Base-by-base conservation (phyloP, 192 early-diverging fungal species). In the Backusella australiensis region DNA sequence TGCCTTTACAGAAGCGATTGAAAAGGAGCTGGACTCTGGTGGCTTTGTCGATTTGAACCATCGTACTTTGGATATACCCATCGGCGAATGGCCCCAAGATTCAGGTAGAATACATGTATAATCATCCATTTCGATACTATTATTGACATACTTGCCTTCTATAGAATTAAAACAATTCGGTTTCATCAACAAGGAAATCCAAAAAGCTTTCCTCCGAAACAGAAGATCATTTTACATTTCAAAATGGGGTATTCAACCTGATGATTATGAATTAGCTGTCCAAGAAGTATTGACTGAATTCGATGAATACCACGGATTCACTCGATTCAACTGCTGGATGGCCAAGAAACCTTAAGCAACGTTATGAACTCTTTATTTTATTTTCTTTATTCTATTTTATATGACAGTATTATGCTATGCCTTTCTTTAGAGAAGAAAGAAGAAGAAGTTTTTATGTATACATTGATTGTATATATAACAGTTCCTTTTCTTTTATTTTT, bases 131-230 rank as follows among this genome's bases (percentile, higher is more conserved):
- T 7, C 15, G 42, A 44, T 14, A 44, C 0, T 19, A 12, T 44
- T 44, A 44, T 44, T 44, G 15, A 44, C 42, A 39, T 11, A 39
- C 11, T 9, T 4, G 15, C 14, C 12, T 44, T 59, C 12, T 23
- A 15, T 73, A 80, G 82, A 83, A 71, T 63, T 80, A 5, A 83
- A 80, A n/a, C 78, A 83, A 42, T 83, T 80, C 72, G 82, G 82
- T 26, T 83, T 83, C 32, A 83, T 83, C 39, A 79, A 83, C 39
- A 76, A 79, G 49, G 82, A 83, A 73, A 74, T 72, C 5, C 78
- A 80, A 41, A 75, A 76, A 14, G 73, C 78, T 14, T 56, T 69
- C 3, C 46, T 83, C 19, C 76, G 74, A 42, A 83, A 79, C 41
- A 67, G 56, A 53, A 79, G 74, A 44, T 34, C 36, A 7, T 83